A percentile compares a stretch with the other conserved stretches of the same genome.
These are phyloP conservation scores for Suillus fuscotomentosus DNA, from an alignment of 768 basidiomycete species.

Conservation along the genomic window DNA sequence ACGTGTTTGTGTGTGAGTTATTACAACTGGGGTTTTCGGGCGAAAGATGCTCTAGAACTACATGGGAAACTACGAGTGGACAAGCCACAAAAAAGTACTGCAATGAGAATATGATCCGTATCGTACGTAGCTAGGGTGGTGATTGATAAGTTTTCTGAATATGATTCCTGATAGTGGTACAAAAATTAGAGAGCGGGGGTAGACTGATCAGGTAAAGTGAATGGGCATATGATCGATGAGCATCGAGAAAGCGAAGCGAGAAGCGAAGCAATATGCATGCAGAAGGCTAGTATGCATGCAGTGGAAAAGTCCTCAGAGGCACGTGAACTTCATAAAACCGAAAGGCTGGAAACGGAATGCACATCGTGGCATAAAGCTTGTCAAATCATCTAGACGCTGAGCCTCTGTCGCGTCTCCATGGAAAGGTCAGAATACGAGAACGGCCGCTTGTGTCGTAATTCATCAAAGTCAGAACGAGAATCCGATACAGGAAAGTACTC, in stretches of 20 bases:
- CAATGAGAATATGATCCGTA: constrained; percentile 12
- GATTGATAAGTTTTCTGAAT: constrained; percentile 15
- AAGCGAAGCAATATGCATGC: constrained; percentile 9
- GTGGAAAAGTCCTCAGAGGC: constrained; percentile 18
- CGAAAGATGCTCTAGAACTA: constrained; percentile 24
- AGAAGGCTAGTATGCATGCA: constrained; percentile 24
- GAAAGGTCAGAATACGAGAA: constrained; percentile 14
- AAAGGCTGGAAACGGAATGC: background rate
- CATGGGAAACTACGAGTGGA: constrained; percentile 21
- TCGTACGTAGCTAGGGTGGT: constrained; percentile 14
- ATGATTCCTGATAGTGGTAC: constrained; percentile 10
- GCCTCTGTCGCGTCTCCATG: constrained; percentile 4
- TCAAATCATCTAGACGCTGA: constrained; percentile 1
- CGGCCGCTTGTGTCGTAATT: constrained; percentile 21
- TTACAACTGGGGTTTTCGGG: constrained; percentile 11
- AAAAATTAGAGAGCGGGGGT: constrained; percentile 20
- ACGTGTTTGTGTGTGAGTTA: constrained; percentile 4
- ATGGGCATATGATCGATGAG: constrained; percentile 20
- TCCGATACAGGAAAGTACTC: constrained; percentile 36
- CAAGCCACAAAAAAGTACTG: constrained; percentile 11
- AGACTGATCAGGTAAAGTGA: constrained; percentile 30
- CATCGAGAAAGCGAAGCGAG: constrained; percentile 10
- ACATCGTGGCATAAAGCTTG: background rate
- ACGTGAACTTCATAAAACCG: background rate
- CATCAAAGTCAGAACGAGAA: constrained; percentile 33